Evolutionary conservation across 352 stramenopile species (phyloP).

Genomic region (Phytophthora rubi): DNA sequence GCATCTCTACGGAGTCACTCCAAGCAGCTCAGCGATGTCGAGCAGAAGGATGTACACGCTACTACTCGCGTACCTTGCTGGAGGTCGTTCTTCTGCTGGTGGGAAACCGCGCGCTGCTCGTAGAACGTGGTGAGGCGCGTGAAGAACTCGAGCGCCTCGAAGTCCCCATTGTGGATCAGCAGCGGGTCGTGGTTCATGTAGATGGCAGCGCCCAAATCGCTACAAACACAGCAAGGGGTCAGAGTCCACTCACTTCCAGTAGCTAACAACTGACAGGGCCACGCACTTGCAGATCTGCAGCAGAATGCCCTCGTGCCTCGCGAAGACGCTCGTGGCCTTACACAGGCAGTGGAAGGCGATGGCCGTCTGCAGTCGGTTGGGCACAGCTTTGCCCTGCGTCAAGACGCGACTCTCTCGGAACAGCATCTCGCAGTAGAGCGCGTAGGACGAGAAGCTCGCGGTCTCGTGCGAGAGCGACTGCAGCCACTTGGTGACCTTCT

Average conservation of each 20-base stretch:
- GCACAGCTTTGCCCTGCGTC: constrained; percentile 62
- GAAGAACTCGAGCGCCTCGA: constrained; percentile 68
- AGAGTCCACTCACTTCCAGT: background rate
- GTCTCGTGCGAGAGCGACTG: constrained; percentile 51
- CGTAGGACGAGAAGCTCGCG: constrained; percentile 64
- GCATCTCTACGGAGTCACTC: constrained; percentile 41
- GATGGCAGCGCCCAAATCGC: constrained; percentile 63
- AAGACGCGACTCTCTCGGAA: constrained; percentile 70
- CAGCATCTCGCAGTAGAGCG: constrained; percentile 77
- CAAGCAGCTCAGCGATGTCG: background rate
- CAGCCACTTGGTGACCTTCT: constrained; percentile 76
- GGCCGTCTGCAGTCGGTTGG: constrained; percentile 75
- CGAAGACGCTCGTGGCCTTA: constrained; percentile 64
- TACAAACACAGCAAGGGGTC: constrained; percentile 5
- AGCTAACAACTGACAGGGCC: background rate
- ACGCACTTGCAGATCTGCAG: constrained; percentile 60
- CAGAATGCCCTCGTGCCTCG: constrained; percentile 62
- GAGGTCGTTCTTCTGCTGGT: constrained; percentile 56
- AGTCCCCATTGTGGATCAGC: constrained; percentile 40
- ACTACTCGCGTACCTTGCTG: constrained; percentile 40
- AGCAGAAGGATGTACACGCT: no score
- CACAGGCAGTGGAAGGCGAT: constrained; percentile 81
- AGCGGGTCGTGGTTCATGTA: constrained; percentile 54
- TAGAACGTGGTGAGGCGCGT: constrained; percentile 69
- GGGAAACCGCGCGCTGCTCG: constrained; percentile 50